Evolutionary conservation across 2,329 filamentous ascomycete genomes (phyloP).

Genomic region (Plectosphaerella sp.): DNA sequence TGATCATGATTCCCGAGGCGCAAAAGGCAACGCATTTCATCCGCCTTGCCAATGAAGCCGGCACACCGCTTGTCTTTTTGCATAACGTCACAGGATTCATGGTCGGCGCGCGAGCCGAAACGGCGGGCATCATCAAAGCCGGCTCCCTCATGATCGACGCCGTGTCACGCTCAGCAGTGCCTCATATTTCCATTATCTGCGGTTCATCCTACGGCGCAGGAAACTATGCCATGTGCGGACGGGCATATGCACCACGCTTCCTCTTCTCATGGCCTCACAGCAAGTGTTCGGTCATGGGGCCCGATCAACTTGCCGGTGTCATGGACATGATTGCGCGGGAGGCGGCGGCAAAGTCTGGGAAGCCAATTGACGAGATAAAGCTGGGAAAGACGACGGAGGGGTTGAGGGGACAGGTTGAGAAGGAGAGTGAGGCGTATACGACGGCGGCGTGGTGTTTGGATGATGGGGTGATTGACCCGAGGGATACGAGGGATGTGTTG

Average conservation of each 20-base stretch:
- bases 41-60: neutral
- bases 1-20: slow-evolving; percentile 27
- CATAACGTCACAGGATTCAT: slow-evolving; percentile 39
- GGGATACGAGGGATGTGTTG: slow-evolving; percentile 4
- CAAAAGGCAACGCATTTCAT: neutral
- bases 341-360: slow-evolving; percentile 1
- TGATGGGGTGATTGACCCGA: slow-evolving; percentile 5
- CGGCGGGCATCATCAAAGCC: slow-evolving; percentile 30
- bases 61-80: slow-evolving; percentile 30
- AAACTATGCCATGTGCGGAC: slow-evolving; percentile 22
- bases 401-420: slow-evolving; percentile 2
- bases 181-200: slow-evolving; percentile 32
- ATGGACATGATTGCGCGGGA: slow-evolving; percentile 6
- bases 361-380: neutral
- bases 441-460: slow-evolving; percentile 4
- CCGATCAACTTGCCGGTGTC: slow-evolving; percentile 29
- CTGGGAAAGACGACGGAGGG: slow-evolving; percentile 1
- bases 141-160: slow-evolving; percentile 33
- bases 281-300: slow-evolving; percentile 33
- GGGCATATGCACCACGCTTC: slow-evolving; percentile 30
- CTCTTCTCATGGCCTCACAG: slow-evolving; percentile 34
- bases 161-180: slow-evolving; percentile 31
- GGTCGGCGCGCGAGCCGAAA: slow-evolving; percentile 34
- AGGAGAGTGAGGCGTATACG: slow-evolving; percentile 5
- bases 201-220: slow-evolving; percentile 36